Evolutionary conservation across 148 eudicot species (phyloP).

Genomic region (Drosera capensis): DNA sequence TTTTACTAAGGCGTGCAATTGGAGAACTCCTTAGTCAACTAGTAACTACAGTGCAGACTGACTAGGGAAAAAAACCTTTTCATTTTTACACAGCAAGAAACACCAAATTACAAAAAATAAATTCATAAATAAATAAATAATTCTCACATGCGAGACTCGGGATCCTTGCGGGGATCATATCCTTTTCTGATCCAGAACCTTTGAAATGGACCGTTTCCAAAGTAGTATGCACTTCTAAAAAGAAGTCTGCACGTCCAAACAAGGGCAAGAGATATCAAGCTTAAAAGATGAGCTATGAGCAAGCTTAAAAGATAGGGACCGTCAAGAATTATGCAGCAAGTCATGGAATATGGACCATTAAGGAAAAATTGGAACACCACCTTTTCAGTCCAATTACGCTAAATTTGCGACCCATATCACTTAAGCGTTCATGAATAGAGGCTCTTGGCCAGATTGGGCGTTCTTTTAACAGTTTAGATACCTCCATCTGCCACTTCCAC

Average conservation of each 20-base stretch:
- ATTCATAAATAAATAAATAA: not conserved
- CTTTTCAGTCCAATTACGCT: constrained; percentile 47
- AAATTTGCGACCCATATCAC: constrained; percentile 40
- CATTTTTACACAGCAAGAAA: not conserved
- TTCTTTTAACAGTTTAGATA: constrained; percentile 78
- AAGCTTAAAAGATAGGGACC: not conserved
- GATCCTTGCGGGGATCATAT: constrained; percentile 95
- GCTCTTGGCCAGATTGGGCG: constrained; percentile 78
- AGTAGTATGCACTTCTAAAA: constrained; percentile 71
- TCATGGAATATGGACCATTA: not conserved
- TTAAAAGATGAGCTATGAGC: not conserved
- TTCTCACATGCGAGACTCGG: constrained; percentile 84
- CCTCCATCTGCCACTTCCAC: constrained; percentile 62
- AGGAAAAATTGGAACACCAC: constrained; percentile 12
- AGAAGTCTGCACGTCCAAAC: constrained; percentile 48
- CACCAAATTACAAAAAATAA: not conserved
- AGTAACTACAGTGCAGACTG: no score
- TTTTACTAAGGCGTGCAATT: no score
- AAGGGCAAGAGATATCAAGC: not conserved
- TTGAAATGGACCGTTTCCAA: constrained; percentile 84
- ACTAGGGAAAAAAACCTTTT: no score
- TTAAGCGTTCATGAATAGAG: constrained; percentile 59
- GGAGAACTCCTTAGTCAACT: no score
- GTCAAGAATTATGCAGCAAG: not conserved
- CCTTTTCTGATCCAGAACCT: constrained; percentile 92